Percentiles rank a stretch among this genome's conserved stretches.
phyloP scores from a whole-genome alignment of 2,329 filamentous ascomycete species.

The Zasmidium citrigriseum region DNA sequence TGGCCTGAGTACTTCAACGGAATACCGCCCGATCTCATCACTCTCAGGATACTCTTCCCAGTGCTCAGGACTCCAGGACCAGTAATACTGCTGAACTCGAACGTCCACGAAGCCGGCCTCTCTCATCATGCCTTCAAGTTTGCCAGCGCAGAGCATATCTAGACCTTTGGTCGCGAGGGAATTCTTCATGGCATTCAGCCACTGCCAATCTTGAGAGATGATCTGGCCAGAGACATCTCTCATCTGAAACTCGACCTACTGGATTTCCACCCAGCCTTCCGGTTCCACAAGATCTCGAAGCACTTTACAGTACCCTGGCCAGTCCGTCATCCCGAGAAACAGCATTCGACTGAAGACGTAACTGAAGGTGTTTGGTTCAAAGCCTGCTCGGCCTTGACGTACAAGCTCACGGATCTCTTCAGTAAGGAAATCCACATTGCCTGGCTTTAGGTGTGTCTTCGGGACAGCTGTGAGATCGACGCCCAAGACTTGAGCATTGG shows the following conservation, averaged over 20 bases:
- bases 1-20: not conserved
- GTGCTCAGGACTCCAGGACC: not conserved
- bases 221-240: not conserved
- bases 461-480: conserved; percentile 33
- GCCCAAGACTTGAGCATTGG: conserved; percentile 33
- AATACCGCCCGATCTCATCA: not conserved
- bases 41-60: not conserved
- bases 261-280: conserved; percentile 16
- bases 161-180: not conserved
- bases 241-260: conserved; percentile 6
- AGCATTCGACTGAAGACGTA: conserved; percentile 19
- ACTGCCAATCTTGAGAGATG: not conserved
- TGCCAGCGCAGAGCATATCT: not conserved
- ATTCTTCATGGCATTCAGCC: not conserved
- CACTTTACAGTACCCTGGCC: conserved; percentile 13
- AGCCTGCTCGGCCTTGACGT: not conserved
- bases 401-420: conserved; percentile 9
- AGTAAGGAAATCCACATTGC: conserved; percentile 1
- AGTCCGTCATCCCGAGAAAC: conserved; percentile 16
- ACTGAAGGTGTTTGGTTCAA: conserved; percentile 3
- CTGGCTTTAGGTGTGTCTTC: not conserved
- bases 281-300: conserved; percentile 11
- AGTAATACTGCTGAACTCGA: not conserved
- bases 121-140: not conserved
- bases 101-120: not conserved